A percentile compares a stretch with the other conserved stretches of the same genome.
phyloP scores from a whole-genome alignment of 2,329 filamentous ascomycete genomes.

The Nemania bipapillata region DNA sequence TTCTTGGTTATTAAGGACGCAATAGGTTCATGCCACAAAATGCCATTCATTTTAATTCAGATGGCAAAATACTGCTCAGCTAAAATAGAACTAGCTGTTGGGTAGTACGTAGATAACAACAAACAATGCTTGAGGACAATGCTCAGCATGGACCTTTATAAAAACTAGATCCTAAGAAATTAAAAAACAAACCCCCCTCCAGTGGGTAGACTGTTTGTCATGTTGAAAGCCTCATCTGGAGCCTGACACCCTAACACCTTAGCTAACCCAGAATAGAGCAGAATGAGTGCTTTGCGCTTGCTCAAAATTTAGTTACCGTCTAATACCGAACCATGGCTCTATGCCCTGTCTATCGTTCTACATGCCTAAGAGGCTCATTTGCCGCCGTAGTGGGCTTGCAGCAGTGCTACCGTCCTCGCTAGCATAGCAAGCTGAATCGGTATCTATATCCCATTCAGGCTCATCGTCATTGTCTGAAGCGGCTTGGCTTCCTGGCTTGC shows the following conservation, averaged over 20 bases:
- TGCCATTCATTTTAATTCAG: constrained; percentile 11
- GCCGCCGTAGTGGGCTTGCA: constrained; percentile 74
- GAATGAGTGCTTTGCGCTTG: constrained; percentile 27
- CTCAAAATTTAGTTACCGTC: constrained; percentile 26
- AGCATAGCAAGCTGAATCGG: constrained; percentile 77
- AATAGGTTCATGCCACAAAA: not conserved
- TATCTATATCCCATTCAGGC: constrained; percentile 92
- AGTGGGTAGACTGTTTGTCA: not conserved
- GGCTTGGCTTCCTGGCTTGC: constrained; percentile 59
- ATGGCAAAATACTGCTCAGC: not conserved
- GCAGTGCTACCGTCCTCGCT: constrained; percentile 77
- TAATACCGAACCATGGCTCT: constrained; percentile 32
- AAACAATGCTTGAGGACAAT: not conserved
- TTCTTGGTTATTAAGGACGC: not conserved
- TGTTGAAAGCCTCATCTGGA: not conserved
- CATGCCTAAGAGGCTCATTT: constrained; percentile 78
- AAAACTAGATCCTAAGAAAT: constrained; percentile 9
- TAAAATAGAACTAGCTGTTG: not conserved
- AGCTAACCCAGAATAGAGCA: constrained; percentile 1
- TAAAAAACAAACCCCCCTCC: constrained; percentile 13
- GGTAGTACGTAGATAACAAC: not conserved
- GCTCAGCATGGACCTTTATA: constrained; percentile 4
- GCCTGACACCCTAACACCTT: constrained; percentile 28
- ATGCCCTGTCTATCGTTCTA: constrained; percentile 40
- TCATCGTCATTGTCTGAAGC: constrained; percentile 62